Evolutionary conservation across 805 yeast species (phyloP).

Genomic region (Kregervanrija pseudodelftensis): DNA sequence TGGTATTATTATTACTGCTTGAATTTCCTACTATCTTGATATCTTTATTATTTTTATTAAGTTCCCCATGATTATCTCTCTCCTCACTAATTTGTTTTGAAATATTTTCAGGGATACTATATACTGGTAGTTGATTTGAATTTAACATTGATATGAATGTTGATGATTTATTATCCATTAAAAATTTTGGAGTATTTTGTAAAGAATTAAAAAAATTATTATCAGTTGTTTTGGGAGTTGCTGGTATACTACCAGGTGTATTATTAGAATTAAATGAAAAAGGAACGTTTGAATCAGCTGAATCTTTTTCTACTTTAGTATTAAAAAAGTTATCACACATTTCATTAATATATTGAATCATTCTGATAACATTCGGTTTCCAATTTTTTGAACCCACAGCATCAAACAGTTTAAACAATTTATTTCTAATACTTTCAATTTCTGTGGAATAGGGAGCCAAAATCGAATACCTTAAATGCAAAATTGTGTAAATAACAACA

Average conservation of each 20-base stretch:
- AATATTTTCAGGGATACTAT: slow-evolving; percentile 14
- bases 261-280: too few species aligned
- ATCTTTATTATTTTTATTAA: not conserved
- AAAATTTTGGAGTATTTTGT: too few species aligned
- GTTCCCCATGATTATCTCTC: not conserved
- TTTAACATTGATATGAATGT: too few species aligned
- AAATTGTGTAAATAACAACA: slow-evolving; percentile 41
- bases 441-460: slow-evolving; percentile 20
- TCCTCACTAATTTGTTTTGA: slow-evolving; percentile 1
- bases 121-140: slow-evolving; percentile 1
- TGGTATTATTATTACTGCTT: slow-evolving; percentile 1
- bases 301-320: slow-evolving; percentile 12
- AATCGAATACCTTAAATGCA: slow-evolving; percentile 35
- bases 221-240: too few species aligned
- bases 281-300: too few species aligned
- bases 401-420: slow-evolving; percentile 26
- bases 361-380: slow-evolving; percentile 26
- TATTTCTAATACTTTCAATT: slow-evolving; percentile 18
- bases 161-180: too few species aligned
- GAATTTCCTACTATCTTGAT: slow-evolving; percentile 2
- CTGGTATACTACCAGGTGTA: too few species aligned
- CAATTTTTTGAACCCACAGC: slow-evolving; percentile 20
- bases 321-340: slow-evolving; percentile 26
- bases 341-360: slow-evolving; percentile 26
- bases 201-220: too few species aligned